Evolutionary conservation across 2,329 filamentous ascomycete species (phyloP).

Genomic region (Sclerotinia glacialis): DNA sequence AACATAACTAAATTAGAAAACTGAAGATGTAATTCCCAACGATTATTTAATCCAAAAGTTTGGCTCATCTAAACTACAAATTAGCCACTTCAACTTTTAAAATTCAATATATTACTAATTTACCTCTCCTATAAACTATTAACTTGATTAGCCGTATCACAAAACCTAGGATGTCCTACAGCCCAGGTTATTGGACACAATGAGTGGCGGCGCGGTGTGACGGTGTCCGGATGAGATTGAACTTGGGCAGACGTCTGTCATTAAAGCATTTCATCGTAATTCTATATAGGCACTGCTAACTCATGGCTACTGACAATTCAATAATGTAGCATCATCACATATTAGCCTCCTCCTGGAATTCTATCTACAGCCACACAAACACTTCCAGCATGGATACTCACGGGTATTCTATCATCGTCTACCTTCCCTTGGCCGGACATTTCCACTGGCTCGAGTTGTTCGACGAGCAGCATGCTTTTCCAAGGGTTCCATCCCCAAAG

Average conservation of each 20-base stretch:
- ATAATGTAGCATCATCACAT: not conserved
- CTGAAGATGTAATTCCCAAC: no score
- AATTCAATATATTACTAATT: no score
- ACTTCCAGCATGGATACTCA: not conserved
- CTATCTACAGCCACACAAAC: not conserved
- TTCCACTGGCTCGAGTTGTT: not conserved
- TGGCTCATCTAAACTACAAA: no score
- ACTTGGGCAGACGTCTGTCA: not conserved
- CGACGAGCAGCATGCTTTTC: not conserved
- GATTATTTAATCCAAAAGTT: no score
- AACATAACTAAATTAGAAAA: no score
- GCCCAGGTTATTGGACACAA: not conserved
- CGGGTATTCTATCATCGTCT: not conserved
- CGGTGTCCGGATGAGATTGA: not conserved
- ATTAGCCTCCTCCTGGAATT: not conserved
- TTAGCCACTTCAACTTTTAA: no score
- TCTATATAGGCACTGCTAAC: not conserved
- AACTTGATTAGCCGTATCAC: no score
- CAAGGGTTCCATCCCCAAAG: not conserved
- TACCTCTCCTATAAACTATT: no score
- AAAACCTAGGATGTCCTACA: no score
- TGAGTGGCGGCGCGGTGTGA: not conserved
- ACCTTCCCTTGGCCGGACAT: not conserved
- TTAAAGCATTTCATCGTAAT: not conserved
- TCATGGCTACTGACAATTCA: not conserved